These are phyloP conservation scores for Pestalotiopsis sp. DNA, from an alignment of 2,329 filamentous ascomycete genomes.

Conservation along the genomic window DNA sequence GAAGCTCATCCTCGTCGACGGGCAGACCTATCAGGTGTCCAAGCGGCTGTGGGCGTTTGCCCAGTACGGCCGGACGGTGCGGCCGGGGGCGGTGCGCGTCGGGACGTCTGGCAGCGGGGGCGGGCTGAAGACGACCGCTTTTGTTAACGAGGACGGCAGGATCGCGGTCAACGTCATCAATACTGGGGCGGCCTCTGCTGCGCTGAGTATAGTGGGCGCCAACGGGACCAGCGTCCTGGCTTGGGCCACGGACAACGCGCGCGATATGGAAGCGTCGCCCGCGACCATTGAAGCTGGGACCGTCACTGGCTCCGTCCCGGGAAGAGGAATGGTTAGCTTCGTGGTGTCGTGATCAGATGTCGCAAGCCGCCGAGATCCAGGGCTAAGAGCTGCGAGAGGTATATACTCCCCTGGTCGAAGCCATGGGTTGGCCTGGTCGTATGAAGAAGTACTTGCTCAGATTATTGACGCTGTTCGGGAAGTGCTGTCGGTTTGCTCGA, in stretches of 20 bases:
- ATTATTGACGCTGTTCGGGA: too few relatives aligned
- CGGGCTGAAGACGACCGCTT: constrained; percentile 21
- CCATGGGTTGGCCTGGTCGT: too few relatives aligned
- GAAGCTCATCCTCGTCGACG: constrained; percentile 27
- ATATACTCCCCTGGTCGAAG: neutral
- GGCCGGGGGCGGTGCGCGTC: constrained; percentile 31
- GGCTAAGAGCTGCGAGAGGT: neutral
- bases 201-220: constrained; percentile 32
- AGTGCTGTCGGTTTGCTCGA: too few relatives aligned
- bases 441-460: too few relatives aligned
- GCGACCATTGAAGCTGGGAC: constrained; percentile 19
- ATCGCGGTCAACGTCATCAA: constrained; percentile 22
- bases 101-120: constrained; percentile 20
- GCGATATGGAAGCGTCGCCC: constrained; percentile 23
- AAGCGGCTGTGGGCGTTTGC: constrained; percentile 31
- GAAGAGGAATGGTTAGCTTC: constrained; percentile 14
- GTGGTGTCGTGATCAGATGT: constrained; percentile 17
- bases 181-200: constrained; percentile 25
- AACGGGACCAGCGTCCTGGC: constrained; percentile 28
- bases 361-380: neutral
- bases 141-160: constrained; percentile 34
- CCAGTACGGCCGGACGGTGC: constrained; percentile 32
- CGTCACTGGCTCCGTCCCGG: constrained; percentile 25
- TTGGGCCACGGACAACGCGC: constrained; percentile 39
- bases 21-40: constrained; percentile 19